Base-by-base conservation (phyloP, 2,329 filamentous ascomycete species). In the Aplosporella prunicola region DNA sequence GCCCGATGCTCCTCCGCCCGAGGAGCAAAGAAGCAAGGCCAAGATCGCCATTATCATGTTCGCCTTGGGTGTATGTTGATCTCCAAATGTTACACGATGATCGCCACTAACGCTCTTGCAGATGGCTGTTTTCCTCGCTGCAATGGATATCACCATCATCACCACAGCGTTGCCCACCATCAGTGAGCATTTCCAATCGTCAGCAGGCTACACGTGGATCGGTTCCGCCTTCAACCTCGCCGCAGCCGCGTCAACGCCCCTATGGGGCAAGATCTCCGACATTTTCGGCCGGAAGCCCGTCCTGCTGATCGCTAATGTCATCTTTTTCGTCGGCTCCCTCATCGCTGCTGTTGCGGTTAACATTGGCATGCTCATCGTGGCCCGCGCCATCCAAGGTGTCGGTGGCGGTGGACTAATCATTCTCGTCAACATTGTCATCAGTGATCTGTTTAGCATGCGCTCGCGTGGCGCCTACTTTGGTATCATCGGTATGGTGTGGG, bases 401-500 rank as follows among this genome's bases (percentile, higher is more conserved):
- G 78, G 74, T 8, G 75, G 72, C 23, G 78, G 78, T 38, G 78
- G 77, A 3, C 58, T 81, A 35, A 68, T 80, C 24, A 69, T 73
- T n/a, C 55, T 81, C 31, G 71, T 75, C 39, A 78, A 78, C 49
- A 80, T 81, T 39, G 65, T 64, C 45, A 77, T 82, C 39, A 69
- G 69, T 5, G 77, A 81, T 56, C 51, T 80, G 18, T 80, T 81
- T 58, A 72, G 69, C 38, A 67, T 80, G 58, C 60, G 69, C 57
- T 70, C 58, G 23, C 68, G 76, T 30, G 70, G 74, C 13, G 68
- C 74, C 40, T 80, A 76, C 51, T 77, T 75, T 49, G 79, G 78
- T 1, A 58, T 83, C 31, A 72, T 81, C 38, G 77, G 76, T 4
- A 31, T 78, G 34, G 72, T 82, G 0, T 78, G 80, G 80, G 77